These are phyloP conservation scores for Gilbertella persicaria DNA, from an alignment of 371 early-diverging fungal species.

Conservation along the genomic window DNA sequence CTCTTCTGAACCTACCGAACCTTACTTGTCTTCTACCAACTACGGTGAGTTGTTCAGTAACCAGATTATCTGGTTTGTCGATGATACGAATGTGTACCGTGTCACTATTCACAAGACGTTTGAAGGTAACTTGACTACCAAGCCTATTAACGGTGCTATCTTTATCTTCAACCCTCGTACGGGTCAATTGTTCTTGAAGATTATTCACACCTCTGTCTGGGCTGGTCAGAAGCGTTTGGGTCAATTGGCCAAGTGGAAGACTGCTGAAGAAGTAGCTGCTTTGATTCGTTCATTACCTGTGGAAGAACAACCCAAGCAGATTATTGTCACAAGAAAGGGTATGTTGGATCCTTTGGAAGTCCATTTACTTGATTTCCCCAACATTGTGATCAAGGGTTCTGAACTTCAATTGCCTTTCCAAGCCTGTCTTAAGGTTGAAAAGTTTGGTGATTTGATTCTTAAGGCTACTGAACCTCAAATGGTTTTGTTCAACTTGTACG, in stretches of 20 bases:
- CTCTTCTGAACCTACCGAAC: conserved; percentile 98
- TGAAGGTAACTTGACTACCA: conserved; percentile 97
- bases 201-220: conserved; percentile 99
- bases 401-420: conserved; percentile 98
- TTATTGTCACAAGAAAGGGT: conserved; percentile 98
- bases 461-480: conserved; percentile 98
- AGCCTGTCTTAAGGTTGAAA: conserved; percentile 96
- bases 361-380: conserved; percentile 93
- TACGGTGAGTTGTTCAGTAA: conserved; percentile 97
- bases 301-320: conserved; percentile 98
- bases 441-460: conserved; percentile 96
- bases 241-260: conserved; percentile 99
- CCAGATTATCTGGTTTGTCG: conserved; percentile 99
- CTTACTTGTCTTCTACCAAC: conserved; percentile 93
- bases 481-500: conserved; percentile 89
- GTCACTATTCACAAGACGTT: conserved; percentile 99
- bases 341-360: conserved; percentile 99
- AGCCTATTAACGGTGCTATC: conserved; percentile 98
- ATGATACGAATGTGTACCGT: conserved; percentile 99
- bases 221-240: conserved; percentile 98
- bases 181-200: conserved; percentile 98
- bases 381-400: conserved; percentile 96
- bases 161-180: conserved; percentile 99
- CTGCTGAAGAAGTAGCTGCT: conserved; percentile 98
- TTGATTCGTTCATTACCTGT: conserved; percentile 97